A percentile compares a stretch with the other conserved stretches of the same genome.
phyloP scores from a whole-genome alignment of 371 early-diverging fungal species.

The Mortierella sp. region DNA sequence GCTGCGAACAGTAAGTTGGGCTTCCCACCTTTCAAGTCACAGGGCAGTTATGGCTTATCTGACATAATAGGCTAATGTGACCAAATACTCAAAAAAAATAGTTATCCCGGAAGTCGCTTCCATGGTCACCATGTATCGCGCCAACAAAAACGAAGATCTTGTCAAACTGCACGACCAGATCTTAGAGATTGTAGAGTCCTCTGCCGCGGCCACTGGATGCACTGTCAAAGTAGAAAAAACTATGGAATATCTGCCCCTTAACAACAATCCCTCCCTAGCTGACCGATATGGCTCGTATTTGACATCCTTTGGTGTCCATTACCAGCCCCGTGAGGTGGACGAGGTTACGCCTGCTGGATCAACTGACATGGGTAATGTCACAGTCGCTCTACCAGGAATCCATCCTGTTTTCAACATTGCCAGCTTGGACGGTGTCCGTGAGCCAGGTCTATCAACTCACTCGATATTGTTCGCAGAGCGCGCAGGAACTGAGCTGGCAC shows the following conservation, averaged over 20 bases:
- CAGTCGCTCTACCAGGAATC: constrained; percentile 61
- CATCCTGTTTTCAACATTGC: constrained; percentile 63
- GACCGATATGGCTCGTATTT: constrained; percentile 66
- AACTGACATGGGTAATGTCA: constrained; percentile 84
- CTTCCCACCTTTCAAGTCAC: neutral
- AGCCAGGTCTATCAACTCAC: constrained; percentile 48
- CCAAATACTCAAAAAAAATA: neutral
- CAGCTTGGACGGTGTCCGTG: constrained; percentile 33
- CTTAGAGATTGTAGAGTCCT: constrained; percentile 70
- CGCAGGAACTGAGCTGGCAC: constrained; percentile 74
- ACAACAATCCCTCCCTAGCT: constrained; percentile 68
- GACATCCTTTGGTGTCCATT: constrained; percentile 58
- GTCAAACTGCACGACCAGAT: constrained; percentile 65
- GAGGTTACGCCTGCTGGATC: constrained; percentile 61
- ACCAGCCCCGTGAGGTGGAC: constrained; percentile 55
- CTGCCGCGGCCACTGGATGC: constrained; percentile 80
- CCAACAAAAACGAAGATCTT: constrained; percentile 64
- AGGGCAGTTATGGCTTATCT: neutral
- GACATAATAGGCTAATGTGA: neutral
- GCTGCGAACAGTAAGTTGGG: constrained; percentile 62
- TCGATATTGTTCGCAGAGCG: constrained; percentile 65
- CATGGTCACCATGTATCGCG: constrained; percentile 68
- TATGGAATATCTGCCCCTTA: constrained; percentile 63
- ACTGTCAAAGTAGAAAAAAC: constrained; percentile 64
- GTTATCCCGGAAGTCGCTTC: constrained; percentile 75